These are phyloP conservation scores for Gloeophyllum trabeum DNA, from an alignment of 768 basidiomycete species.

Conservation along the genomic window DNA sequence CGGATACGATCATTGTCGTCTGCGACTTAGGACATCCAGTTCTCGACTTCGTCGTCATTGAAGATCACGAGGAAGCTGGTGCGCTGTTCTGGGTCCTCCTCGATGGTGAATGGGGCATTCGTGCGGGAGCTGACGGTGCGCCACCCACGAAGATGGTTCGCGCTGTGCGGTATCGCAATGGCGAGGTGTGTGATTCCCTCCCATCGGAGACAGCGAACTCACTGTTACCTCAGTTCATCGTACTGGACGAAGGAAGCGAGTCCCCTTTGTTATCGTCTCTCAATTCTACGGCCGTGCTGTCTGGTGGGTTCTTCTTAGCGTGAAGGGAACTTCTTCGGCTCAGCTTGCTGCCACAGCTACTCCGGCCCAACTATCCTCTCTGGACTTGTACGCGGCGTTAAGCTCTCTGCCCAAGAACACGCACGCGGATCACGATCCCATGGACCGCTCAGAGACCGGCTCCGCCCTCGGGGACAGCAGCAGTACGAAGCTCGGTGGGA, in stretches of 20 bases:
- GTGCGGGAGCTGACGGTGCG: too few relatives aligned
- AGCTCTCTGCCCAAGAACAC: constrained; percentile 48
- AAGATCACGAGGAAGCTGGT: constrained; percentile 19
- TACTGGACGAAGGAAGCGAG: constrained; percentile 14
- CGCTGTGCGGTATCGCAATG: neutral
- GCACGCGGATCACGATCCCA: constrained; percentile 32
- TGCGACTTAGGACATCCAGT: constrained; percentile 49
- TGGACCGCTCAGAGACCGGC: constrained; percentile 11
- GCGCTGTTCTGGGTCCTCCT: constrained; percentile 35
- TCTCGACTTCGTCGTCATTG: constrained; percentile 38
- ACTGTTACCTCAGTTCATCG: too few relatives aligned
- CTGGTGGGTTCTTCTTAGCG: constrained; percentile 27
- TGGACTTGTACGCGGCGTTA: constrained; percentile 53
- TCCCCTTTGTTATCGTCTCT: constrained; percentile 28
- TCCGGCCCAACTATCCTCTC: constrained; percentile 30
- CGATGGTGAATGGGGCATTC: constrained; percentile 33
- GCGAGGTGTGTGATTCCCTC: neutral
- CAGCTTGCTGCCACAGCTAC: constrained; percentile 26
- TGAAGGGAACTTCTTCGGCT: neutral
- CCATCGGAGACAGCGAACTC: too few relatives aligned
- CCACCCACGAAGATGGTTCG: constrained; percentile 3
- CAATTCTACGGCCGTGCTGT: constrained; percentile 30
- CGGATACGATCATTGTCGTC: constrained; percentile 3
- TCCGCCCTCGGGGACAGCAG: neutral
- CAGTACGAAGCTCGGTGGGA: constrained; percentile 3